Percentiles rank a stretch among this genome's conserved stretches.
Evolutionary conservation across 495 filamentous ascomycete species (phyloP).

Genomic region (Terfezia boudieri): DNA sequence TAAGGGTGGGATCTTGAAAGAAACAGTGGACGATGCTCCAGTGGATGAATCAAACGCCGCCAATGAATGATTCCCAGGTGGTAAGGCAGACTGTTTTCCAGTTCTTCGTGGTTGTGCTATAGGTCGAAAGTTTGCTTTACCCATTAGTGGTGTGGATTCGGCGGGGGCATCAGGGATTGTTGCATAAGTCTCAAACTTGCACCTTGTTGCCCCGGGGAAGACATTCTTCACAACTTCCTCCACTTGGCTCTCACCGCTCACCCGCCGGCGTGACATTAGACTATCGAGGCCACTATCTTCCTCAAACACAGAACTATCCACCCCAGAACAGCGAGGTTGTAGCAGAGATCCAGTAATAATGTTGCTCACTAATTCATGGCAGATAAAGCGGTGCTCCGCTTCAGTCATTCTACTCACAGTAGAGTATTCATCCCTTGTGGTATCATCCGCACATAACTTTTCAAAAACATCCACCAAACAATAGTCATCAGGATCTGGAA

Average conservation of each 20-base stretch:
- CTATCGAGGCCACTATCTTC: constrained; percentile 13
- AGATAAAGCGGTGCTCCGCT: not conserved
- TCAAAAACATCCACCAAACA: constrained; percentile 14
- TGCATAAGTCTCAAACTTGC: constrained; percentile 16
- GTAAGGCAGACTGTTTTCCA: not conserved
- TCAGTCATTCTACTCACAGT: constrained; percentile 6
- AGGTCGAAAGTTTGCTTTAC: not conserved
- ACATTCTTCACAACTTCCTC: constrained; percentile 11
- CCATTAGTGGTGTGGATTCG: constrained; percentile 6
- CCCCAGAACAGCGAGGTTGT: not conserved
- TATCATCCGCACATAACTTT: not conserved
- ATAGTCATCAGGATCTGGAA: constrained; percentile 14
- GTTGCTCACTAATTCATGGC: constrained; percentile 4
- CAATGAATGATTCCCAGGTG: too few species aligned
- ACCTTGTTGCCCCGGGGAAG: constrained; percentile 8
- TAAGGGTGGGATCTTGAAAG: constrained; percentile 30
- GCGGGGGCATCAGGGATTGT: constrained; percentile 13
- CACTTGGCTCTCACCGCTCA: constrained; percentile 11
- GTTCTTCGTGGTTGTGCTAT: not conserved
- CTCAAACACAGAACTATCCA: constrained; percentile 6
- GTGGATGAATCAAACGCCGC: not conserved
- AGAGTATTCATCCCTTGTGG: constrained; percentile 12
- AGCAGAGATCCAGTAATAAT: constrained; percentile 13
- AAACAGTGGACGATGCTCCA: constrained; percentile 2
- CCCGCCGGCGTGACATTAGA: constrained; percentile 7